A percentile compares a stretch with the other conserved stretches of the same genome.
Conservation (phyloP, 2,329 filamentous ascomycete genomes). For the Coniochaeta pulveracea region DNA sequence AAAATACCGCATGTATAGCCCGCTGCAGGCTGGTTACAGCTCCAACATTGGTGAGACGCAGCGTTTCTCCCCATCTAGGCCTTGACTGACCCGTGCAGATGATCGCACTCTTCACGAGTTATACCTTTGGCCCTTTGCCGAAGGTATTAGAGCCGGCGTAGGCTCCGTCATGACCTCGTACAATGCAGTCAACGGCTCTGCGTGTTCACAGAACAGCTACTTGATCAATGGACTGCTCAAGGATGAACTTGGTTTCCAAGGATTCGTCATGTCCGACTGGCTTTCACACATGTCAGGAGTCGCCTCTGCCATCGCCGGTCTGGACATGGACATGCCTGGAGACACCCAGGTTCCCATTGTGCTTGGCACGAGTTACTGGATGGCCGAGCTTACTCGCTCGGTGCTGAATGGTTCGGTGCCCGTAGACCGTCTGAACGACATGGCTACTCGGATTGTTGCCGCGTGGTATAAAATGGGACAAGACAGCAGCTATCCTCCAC, state of each 20-base stretch:
- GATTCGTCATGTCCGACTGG: conserved; percentile 76
- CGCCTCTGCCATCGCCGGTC: conserved; percentile 58
- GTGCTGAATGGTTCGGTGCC: conserved; percentile 47
- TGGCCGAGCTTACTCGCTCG: conserved; percentile 39
- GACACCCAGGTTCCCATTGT: conserved; percentile 45
- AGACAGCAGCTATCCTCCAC: conserved; percentile 41
- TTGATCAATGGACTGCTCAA: conserved; percentile 67
- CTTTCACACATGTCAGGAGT: conserved; percentile 67
- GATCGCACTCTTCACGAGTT: conserved; percentile 67
- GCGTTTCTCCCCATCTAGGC: conserved; percentile 46
- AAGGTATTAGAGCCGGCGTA: conserved; percentile 58
- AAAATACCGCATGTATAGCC: conserved; percentile 46
- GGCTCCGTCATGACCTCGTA: conserved; percentile 57
- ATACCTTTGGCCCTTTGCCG: conserved; percentile 69
- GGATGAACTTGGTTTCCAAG: conserved; percentile 69
- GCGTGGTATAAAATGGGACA: conserved; percentile 50
- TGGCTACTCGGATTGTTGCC: conserved; percentile 44
- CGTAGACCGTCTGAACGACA: conserved; percentile 42
- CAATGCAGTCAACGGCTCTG: conserved; percentile 65
- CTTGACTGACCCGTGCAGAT: conserved; percentile 24
- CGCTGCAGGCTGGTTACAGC: conserved; percentile 43
- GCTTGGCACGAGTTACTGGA: conserved; percentile 41
- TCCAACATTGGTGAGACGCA: conserved; percentile 33
- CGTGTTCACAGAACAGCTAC: conserved; percentile 69
- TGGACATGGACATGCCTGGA: conserved; percentile 52